Conservation (phyloP, 2,329 filamentous ascomycete genomes). For the Paradendryphiella salina region DNA sequence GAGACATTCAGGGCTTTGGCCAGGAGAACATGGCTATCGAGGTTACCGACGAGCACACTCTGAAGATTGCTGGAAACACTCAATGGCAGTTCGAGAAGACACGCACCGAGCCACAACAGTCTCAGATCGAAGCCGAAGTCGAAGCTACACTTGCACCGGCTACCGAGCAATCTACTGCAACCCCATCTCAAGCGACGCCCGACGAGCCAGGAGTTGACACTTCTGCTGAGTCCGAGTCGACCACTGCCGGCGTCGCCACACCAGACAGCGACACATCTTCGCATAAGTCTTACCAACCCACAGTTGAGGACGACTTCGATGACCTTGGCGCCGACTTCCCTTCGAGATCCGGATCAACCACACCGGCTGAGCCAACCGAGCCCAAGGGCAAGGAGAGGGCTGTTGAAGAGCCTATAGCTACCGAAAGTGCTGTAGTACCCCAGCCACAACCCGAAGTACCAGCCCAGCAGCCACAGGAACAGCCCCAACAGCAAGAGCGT, state of each 20-base stretch:
- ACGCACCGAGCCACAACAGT: slow-evolving; percentile 14
- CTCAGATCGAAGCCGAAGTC: slow-evolving; percentile 11
- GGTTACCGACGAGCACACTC: slow-evolving; percentile 39
- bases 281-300: slow-evolving; percentile 43
- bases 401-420: slow-evolving; percentile 17
- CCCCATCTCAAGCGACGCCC: neutral
- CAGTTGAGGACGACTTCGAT: slow-evolving; percentile 45
- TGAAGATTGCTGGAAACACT: slow-evolving; percentile 41
- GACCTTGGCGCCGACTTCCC: slow-evolving; percentile 40
- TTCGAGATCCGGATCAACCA: slow-evolving; percentile 28
- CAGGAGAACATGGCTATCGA: slow-evolving; percentile 45
- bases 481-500: slow-evolving; percentile 54
- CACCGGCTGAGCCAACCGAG: slow-evolving; percentile 24
- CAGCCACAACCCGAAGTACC: slow-evolving; percentile 26
- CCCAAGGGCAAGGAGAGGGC: slow-evolving; percentile 38
- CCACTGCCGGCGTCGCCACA: slow-evolving; percentile 18
- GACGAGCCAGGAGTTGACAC: slow-evolving; percentile 13
- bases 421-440: slow-evolving; percentile 22
- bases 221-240: slow-evolving; percentile 9
- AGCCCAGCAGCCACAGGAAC: slow-evolving; percentile 15
- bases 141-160: neutral
- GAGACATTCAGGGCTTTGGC: slow-evolving; percentile 39
- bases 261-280: slow-evolving; percentile 36
- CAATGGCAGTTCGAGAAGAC: slow-evolving; percentile 25
- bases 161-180: neutral